Conservation (phyloP, 2,329 filamentous ascomycete genomes). For the Leptographium wingfieldii region DNA sequence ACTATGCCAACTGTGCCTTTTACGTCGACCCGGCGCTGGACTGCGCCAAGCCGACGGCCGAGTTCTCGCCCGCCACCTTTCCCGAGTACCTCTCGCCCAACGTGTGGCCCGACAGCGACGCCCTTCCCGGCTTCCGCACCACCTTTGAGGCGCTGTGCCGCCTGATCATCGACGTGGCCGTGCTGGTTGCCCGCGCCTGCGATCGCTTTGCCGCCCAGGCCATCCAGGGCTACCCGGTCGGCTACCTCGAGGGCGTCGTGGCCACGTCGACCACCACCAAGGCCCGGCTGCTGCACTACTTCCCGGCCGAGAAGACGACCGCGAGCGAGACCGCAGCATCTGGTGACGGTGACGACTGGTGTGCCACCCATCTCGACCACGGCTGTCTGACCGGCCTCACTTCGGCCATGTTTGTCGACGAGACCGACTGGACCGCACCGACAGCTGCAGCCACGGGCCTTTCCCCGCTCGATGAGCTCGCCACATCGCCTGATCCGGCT, state of each 20-base stretch:
- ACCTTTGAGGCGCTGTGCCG: constrained; percentile 65
- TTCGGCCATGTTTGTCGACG: constrained; percentile 91
- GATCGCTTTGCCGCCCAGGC: constrained; percentile 73
- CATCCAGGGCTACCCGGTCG: constrained; percentile 60
- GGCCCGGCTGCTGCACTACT: constrained; percentile 86
- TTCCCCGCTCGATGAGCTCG: constrained; percentile 54
- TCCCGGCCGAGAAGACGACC: constrained; percentile 36
- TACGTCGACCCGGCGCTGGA: constrained; percentile 53
- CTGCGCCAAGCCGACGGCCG: constrained; percentile 45
- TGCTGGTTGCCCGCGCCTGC: constrained; percentile 79
- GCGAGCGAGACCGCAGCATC: constrained; percentile 6
- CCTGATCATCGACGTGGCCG: constrained; percentile 80
- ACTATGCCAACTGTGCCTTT: constrained; percentile 74
- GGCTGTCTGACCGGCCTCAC: constrained; percentile 90
- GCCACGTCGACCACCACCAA: constrained; percentile 79
- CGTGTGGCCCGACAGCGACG: constrained; percentile 62
- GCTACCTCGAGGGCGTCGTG: constrained; percentile 80
- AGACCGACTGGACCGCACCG: constrained; percentile 27
- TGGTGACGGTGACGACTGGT: constrained; percentile 75
- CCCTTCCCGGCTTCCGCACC: constrained; percentile 62
- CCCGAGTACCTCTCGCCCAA: constrained; percentile 85
- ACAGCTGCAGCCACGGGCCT: constrained; percentile 11
- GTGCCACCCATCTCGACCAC: constrained; percentile 79
- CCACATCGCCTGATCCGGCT: constrained; percentile 64
- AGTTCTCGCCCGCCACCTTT: constrained; percentile 50